A percentile compares a stretch with the other conserved stretches of the same genome.
Evolutionary conservation across 75 land plant genomes (phyloP).

Genomic region (Adiantum capillusveneris): DNA sequence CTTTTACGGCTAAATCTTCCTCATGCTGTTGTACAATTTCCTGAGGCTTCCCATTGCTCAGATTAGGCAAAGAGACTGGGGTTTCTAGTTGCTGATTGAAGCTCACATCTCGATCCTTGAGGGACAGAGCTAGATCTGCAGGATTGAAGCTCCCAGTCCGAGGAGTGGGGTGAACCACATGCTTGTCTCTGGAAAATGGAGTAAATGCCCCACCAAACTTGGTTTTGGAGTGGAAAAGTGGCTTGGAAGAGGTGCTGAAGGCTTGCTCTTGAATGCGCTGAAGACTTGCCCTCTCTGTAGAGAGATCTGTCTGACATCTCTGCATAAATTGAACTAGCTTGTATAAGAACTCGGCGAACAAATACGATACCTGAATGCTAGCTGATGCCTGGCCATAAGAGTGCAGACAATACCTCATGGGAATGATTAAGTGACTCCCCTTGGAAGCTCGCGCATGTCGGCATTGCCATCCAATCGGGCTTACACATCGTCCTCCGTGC

Average conservation of each 20-base stretch:
- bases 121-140: neutral
- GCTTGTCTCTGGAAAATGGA: constrained; percentile 70
- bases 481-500: too few relatives aligned
- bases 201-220: constrained; percentile 79
- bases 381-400: too few relatives aligned
- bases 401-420: too few relatives aligned
- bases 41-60: neutral
- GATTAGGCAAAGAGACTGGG: neutral
- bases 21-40: neutral
- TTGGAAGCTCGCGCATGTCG: too few relatives aligned
- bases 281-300: too few relatives aligned
- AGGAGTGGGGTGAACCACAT: neutral
- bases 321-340: too few relatives aligned
- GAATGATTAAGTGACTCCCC: too few relatives aligned
- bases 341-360: too few relatives aligned
- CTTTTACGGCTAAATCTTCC: neutral
- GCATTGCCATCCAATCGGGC: too few relatives aligned
- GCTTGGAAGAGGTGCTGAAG: constrained; percentile 33
- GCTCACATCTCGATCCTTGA: neutral
- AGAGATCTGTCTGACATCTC: too few relatives aligned
- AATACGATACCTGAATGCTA: too few relatives aligned
- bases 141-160: neutral
- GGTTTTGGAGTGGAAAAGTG: constrained; percentile 40
- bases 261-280: constrained; percentile 13
- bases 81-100: neutral